Evolutionary conservation across 306 rosid species (phyloP), one percentile per base, ranked within the genome.

Genomic region (Lathyrus tuberosus): DNA sequence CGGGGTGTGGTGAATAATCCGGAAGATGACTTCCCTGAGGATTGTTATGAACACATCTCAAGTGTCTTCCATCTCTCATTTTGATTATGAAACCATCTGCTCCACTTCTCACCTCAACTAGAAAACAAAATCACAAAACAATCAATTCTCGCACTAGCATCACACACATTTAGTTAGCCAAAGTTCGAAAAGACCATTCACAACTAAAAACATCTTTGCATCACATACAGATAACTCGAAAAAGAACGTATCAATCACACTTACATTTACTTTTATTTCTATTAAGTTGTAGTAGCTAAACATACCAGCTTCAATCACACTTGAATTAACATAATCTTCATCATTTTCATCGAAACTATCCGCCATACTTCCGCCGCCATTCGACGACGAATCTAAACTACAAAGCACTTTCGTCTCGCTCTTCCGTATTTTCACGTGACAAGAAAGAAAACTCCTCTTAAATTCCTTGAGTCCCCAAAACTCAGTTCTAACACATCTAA

Each of bases 81-180:
- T 87, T 94, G 81, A 94, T 83, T 82, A 89, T 77, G 82, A 94
- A 94, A 72, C 97, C 99, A 75, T 91, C 99, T 13, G 79, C 79
- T 62, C 96, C 99, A 78, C 99, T 94, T 89, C 87, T 94, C 89
- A 94, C 99, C 90, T 94, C 99, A 83, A 94, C 99, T 94, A 61
- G 51, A 83, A 60, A 58, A 62, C 69, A 81, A 35, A 75, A 69
- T 17, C 58, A 77, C 79, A 77, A 26, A 73, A 57, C 69, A 69
- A 81, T 43, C 15, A 71, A 58, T 70, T 65, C 77, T 71, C 57
- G 73, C 69, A 56, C 74, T 15, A 64, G 65, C 68, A 78, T 47
- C 16, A 47, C 11, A 57, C 70, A 48, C 58, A 72, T 48, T 67
- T 69, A 42, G 22, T 53, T 46, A 44, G 57, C 77, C 37, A 37